phyloP scores from a whole-genome alignment of 768 basidiomycete genomes.

The Hortiboletus flavorubellus region DNA sequence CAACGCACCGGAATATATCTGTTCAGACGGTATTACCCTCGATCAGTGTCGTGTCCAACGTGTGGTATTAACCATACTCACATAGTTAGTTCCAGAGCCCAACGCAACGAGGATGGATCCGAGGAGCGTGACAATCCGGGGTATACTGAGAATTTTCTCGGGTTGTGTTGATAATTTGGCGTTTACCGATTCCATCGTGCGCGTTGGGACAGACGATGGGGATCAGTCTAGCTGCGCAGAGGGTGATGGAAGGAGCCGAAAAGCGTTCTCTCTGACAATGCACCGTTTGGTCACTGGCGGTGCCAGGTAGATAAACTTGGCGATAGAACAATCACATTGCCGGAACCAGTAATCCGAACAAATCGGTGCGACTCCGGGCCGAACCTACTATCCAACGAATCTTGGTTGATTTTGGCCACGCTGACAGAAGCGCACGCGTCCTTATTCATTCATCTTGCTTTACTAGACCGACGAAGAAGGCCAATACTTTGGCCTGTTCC shows the following conservation, averaged over 20 bases:
- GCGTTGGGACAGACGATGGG: neutral
- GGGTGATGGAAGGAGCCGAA: neutral
- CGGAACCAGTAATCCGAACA: too few species aligned
- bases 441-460: too few species aligned
- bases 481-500: too few species aligned
- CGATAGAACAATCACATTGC: too few species aligned
- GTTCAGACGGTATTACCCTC: neutral
- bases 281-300: too few species aligned
- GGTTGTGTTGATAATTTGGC: slow-evolving; percentile 20
- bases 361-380: too few species aligned
- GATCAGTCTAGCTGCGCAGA: neutral
- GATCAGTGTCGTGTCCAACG: neutral
- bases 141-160: slow-evolving; percentile 13
- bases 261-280: neutral
- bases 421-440: too few species aligned
- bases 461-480: too few species aligned
- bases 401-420: too few species aligned
- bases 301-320: neutral
- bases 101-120: slow-evolving; percentile 59
- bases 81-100: slow-evolving; percentile 73
- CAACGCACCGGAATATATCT: slow-evolving; percentile 32
- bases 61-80: slow-evolving; percentile 33
- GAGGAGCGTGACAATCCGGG: slow-evolving; percentile 47
- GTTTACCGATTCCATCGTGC: slow-evolving; percentile 6
- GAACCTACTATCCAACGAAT: too few species aligned